phyloP scores from a whole-genome alignment of 352 stramenopile genomes.

The Phytophthora nicotianae region DNA sequence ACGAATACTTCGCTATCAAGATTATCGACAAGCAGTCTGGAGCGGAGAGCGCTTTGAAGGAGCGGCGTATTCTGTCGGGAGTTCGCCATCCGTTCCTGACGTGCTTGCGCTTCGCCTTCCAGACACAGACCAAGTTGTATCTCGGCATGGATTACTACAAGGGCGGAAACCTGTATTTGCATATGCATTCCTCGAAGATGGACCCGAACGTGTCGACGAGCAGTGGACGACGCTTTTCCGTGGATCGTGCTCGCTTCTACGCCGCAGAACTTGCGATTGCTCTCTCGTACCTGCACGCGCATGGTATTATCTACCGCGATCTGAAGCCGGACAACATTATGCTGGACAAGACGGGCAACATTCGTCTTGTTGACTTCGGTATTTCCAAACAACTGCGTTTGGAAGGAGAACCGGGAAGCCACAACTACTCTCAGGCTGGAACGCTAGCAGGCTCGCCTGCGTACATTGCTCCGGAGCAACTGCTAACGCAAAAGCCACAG shows the following conservation, averaged over 20 bases:
- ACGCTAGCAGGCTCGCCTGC: conserved; percentile 82
- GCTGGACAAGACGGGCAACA: conserved; percentile 87
- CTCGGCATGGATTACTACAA: conserved; percentile 88
- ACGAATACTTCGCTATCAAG: conserved; percentile 89
- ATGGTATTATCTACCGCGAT: conserved; percentile 89
- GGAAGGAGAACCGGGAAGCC: conserved; percentile 36
- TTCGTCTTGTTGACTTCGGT: conserved; percentile 90
- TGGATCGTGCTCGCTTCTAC: conserved; percentile 86
- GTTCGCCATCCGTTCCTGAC: conserved; percentile 83
- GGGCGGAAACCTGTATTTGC: conserved; percentile 83
- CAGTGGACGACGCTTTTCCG: conserved; percentile 65
- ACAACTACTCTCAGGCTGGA: conserved; percentile 66
- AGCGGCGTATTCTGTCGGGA: conserved; percentile 75
- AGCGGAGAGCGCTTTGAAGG: conserved; percentile 75
- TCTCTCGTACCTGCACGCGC: conserved; percentile 85
- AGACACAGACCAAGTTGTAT: conserved; percentile 85
- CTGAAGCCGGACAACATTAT: conserved; percentile 92
- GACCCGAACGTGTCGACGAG: conserved; percentile 79
- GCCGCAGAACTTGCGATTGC: conserved; percentile 86
- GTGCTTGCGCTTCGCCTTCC: conserved; percentile 86
- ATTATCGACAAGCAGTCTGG: conserved; percentile 88
- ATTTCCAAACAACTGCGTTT: conserved; percentile 86
- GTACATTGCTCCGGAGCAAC: conserved; percentile 86
- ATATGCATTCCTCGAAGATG: conserved; percentile 89
- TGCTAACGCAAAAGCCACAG: conserved; percentile 83